Evolutionary conservation across 1,139 yeast genomes (phyloP).

Genomic region (Candida sp.): DNA sequence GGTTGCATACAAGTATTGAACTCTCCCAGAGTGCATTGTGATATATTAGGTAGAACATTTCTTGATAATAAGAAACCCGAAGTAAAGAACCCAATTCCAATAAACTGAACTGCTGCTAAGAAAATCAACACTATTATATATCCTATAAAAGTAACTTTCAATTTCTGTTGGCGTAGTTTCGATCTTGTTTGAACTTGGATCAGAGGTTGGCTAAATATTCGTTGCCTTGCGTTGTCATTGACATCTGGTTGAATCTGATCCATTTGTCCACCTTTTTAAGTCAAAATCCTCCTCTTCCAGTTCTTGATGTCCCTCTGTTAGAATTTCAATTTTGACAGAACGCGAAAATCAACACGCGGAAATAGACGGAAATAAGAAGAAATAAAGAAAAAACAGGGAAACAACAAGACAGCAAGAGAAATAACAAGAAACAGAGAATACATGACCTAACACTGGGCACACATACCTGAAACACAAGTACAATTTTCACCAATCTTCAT

Average conservation of each 20-base stretch:
- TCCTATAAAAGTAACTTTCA: constrained; percentile 44
- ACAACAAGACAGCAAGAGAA: too few species aligned
- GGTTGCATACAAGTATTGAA: constrained; percentile 18
- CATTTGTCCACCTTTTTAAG: neutral
- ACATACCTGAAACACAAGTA: too few species aligned
- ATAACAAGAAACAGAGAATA: too few species aligned
- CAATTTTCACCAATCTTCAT: too few species aligned
- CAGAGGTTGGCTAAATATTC: constrained; percentile 19
- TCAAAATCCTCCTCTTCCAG: neutral
- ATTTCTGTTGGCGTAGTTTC: constrained; percentile 42
- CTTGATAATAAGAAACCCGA: constrained; percentile 83
- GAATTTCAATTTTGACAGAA: neutral
- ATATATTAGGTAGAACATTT: constrained; percentile 64
- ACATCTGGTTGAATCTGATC: constrained; percentile 3
- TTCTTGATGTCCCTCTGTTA: neutral
- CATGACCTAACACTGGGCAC: too few species aligned
- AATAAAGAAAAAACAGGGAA: too few species aligned
- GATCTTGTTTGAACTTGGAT: constrained; percentile 27
- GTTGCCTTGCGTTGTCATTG: constrained; percentile 9
- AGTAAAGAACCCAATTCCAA: constrained; percentile 75
- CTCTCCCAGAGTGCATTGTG: constrained; percentile 20
- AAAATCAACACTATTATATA: constrained; percentile 51
- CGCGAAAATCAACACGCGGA: neutral
- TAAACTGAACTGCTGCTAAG: constrained; percentile 53
- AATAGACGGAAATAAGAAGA: too few species aligned